phyloP scores from a whole-genome alignment of 2,329 filamentous ascomycete genomes.

The Akanthomyces uredinophilus region DNA sequence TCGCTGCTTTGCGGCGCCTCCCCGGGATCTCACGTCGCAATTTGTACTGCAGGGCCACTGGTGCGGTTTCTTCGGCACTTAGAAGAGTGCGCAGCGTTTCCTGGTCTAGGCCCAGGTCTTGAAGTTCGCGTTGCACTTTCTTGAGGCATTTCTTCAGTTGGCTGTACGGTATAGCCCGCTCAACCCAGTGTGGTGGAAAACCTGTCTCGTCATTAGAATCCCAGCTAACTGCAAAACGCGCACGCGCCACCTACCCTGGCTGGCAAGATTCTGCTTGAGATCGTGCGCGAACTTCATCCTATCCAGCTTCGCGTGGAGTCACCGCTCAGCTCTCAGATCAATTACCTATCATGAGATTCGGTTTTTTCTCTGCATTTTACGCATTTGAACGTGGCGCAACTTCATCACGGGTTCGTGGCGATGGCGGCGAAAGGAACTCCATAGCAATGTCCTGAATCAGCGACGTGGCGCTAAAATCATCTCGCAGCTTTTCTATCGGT shows the following conservation, averaged over 20 bases:
- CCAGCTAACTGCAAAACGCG: background rate
- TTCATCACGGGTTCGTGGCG: background rate
- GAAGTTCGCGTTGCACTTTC: slow-evolving; percentile 67
- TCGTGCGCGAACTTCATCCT: slow-evolving; percentile 82
- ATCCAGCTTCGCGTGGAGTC: background rate
- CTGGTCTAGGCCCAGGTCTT: slow-evolving; percentile 64
- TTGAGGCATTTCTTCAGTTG: slow-evolving; percentile 88
- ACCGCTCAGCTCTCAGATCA: background rate
- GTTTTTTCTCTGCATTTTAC: background rate
- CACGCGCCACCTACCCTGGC: slow-evolving; percentile 41
- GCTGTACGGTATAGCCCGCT: slow-evolving; percentile 75
- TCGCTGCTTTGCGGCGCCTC: background rate
- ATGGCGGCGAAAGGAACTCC: background rate
- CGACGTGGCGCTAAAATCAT: slow-evolving; percentile 3
- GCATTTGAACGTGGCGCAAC: background rate
- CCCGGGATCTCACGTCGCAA: slow-evolving; percentile 40
- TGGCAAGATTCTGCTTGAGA: slow-evolving; percentile 64
- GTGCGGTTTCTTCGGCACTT: slow-evolving; percentile 42
- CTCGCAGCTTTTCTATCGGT: background rate
- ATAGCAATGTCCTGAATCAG: slow-evolving; percentile 1
- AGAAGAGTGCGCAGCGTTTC: slow-evolving; percentile 64
- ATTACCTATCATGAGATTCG: background rate
- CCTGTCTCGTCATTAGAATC: slow-evolving; percentile 32
- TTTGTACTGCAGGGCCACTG: slow-evolving; percentile 48
- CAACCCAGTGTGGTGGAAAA: slow-evolving; percentile 68